Evolutionary conservation across 805 yeast genomes (phyloP).

Genomic region (Ogataea ganodermae): DNA sequence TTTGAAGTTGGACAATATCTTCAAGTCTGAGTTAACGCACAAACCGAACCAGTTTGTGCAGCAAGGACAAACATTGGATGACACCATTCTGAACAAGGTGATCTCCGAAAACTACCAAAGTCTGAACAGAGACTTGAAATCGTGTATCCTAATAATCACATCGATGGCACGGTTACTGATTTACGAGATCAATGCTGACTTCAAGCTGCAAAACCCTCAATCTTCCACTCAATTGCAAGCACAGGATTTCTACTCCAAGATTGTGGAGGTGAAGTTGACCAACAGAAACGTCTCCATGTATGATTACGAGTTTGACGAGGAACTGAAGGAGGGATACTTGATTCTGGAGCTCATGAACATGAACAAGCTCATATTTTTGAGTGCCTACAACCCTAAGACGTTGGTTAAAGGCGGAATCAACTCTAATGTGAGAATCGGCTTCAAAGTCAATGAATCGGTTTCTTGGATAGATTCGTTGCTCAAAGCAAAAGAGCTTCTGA

Average conservation of each 20-base stretch:
- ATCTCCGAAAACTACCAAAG: constrained; percentile 34
- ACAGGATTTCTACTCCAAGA: constrained; percentile 37
- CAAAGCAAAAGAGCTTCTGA: constrained; percentile 60
- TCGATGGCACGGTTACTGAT: constrained; percentile 38
- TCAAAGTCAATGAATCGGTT: constrained; percentile 48
- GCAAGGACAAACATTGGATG: constrained; percentile 35
- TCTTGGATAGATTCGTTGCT: constrained; percentile 74
- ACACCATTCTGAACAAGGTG: constrained; percentile 31
- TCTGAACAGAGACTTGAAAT: constrained; percentile 33
- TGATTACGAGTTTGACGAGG: constrained; percentile 74
- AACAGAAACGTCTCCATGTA: constrained; percentile 68
- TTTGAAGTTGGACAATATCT: constrained; percentile 35
- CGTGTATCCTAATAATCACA: constrained; percentile 39
- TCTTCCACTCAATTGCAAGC: constrained; percentile 43
- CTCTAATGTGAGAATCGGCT: constrained; percentile 36
- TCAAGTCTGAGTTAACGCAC: constrained; percentile 36
- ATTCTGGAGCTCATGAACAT: constrained; percentile 61
- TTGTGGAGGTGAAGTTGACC: constrained; percentile 45
- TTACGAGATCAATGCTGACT: constrained; percentile 36
- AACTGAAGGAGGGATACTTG: constrained; percentile 57
- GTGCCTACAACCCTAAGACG: constrained; percentile 41
- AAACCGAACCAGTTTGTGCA: constrained; percentile 31
- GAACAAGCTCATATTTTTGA: constrained; percentile 59
- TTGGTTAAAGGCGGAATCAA: constrained; percentile 36
- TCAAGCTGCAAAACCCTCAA: constrained; percentile 34